Conservation (phyloP, 495 filamentous ascomycete species). For the Neurospora sp. region DNA sequence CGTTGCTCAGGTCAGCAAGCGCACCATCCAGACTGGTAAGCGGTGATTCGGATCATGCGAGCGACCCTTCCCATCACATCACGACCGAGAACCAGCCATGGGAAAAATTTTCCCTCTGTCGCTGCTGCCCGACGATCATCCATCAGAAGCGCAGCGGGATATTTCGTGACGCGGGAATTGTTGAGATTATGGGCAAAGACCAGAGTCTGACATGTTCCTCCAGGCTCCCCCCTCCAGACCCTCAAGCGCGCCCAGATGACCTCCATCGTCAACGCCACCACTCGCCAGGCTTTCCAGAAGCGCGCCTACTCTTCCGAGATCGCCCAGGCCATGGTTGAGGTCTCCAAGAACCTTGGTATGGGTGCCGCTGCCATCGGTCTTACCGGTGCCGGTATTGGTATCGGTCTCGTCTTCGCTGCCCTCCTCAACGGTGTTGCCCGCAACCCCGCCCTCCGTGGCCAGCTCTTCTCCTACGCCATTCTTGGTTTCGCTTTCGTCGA, state of each 20-base stretch:
- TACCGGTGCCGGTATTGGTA: slow-evolving; percentile 85
- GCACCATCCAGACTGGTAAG: slow-evolving; percentile 50
- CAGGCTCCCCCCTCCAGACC: slow-evolving; percentile 44
- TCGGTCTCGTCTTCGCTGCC: slow-evolving; percentile 81
- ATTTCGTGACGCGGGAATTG: neutral
- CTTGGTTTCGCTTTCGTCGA: slow-evolving; percentile 89
- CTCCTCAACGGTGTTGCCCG: slow-evolving; percentile 75
- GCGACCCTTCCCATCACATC: neutral
- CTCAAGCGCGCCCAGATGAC: slow-evolving; percentile 58
- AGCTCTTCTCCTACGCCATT: slow-evolving; percentile 91
- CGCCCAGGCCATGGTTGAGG: slow-evolving; percentile 74
- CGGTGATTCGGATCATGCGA: slow-evolving; percentile 5
- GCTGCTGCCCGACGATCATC: neutral
- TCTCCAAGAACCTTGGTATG: slow-evolving; percentile 81
- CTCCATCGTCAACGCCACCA: slow-evolving; percentile 53
- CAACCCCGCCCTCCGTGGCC: slow-evolving; percentile 81
- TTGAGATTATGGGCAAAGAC: neutral
- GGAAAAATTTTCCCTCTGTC: neutral
- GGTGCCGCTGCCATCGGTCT: slow-evolving; percentile 81
- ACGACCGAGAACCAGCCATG: neutral
- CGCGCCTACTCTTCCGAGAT: slow-evolving; percentile 72
- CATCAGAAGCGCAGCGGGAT: neutral
- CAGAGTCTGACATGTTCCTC: slow-evolving; percentile 17
- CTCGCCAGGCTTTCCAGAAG: slow-evolving; percentile 53
- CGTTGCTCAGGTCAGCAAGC: slow-evolving; percentile 52